Base-by-base conservation (phyloP, 805 yeast species). In the Ogataea angusta region DNA sequence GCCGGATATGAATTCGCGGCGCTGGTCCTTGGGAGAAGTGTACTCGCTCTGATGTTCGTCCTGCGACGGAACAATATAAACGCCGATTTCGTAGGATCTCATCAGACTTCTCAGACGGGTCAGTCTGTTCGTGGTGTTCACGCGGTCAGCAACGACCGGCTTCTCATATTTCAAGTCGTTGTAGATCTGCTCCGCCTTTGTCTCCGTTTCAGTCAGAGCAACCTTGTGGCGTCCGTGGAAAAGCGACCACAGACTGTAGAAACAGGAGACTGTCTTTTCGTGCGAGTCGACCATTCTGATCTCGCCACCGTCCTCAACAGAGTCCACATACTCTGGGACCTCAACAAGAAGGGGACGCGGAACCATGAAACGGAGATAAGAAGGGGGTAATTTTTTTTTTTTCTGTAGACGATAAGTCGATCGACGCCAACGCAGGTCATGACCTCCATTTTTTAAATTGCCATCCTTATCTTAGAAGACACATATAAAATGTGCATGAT, bases 11-110 rank as follows among this genome's bases (percentile, higher is more conserved):
- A 73, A 91, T 40, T 78, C 83, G 42, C 97, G 72, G 52, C 96
- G 76, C 58, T 83, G 86, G 60, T 91, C 98, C 10, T 82, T 77
- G 1, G 73, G 66, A 0, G 93, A 75, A 6, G 91, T 91, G 54
- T 90, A 90, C 65, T 91, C 99, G 19, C 90, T 80, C 61, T 85
- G 91, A 62, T 91, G 99, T 53, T 86, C 95, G 59, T 91, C 99
- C 59, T 88, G 96, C 29, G 95, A 81, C 2, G 72, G 72, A 7
- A 78, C 62, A 35, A 78, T 70, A 55, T 78, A 78, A n/a, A 74
- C 75, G 3, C 72, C 79, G 25, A 78, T 54, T 38, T 69, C 62
- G 48, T 68, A 49, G 13, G 60, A 59, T 13, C 55, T 61, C 84
- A 78, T 78, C 17, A 66, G 51, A 25, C 52, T 45, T 19, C 84